A percentile compares a stretch with the other conserved stretches of the same genome.
phyloP scores from a whole-genome alignment of 345 rosid genomes.

The Sonneratia caseolaris region DNA sequence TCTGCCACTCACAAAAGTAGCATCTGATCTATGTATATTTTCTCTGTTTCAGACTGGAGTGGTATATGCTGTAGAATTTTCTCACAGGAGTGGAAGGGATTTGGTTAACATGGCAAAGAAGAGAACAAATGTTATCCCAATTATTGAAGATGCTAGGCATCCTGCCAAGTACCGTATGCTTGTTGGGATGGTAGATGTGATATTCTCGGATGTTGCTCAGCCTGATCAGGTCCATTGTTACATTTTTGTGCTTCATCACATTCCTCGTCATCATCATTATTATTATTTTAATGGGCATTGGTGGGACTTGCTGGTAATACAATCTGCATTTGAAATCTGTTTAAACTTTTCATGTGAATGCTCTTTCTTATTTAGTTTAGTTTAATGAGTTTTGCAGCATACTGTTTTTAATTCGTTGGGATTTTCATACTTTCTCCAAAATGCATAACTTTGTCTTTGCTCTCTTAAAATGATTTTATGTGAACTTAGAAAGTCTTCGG shows the following conservation, averaged over 20 bases:
- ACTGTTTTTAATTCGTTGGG: no score
- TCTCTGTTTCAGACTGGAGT: constrained; percentile 48
- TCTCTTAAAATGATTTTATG: neutral
- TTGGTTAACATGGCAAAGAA: constrained; percentile 99
- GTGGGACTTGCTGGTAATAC: neutral
- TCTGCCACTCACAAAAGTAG: neutral
- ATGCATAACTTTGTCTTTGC: neutral
- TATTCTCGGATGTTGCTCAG: constrained; percentile 99
- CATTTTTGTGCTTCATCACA: neutral
- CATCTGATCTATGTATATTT: neutral
- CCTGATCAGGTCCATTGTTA: constrained; percentile 81
- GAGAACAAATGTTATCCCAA: constrained; percentile 85
- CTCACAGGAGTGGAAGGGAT: constrained; percentile 95
- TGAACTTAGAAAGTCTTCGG: neutral
- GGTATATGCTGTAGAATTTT: constrained; percentile 95
- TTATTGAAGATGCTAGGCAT: constrained; percentile 97
- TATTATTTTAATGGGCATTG: neutral
- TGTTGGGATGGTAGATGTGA: constrained; percentile 99
- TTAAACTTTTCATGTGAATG: neutral
- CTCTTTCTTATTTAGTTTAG: neutral
- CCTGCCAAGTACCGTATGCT: constrained; percentile 98
- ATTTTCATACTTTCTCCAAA: no score
- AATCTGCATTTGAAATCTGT: neutral
- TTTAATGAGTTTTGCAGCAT: neutral
- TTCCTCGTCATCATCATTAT: no score